Conservation (phyloP, 2,329 filamentous ascomycete species). For the Pyrenophora tritici-repentis region DNA sequence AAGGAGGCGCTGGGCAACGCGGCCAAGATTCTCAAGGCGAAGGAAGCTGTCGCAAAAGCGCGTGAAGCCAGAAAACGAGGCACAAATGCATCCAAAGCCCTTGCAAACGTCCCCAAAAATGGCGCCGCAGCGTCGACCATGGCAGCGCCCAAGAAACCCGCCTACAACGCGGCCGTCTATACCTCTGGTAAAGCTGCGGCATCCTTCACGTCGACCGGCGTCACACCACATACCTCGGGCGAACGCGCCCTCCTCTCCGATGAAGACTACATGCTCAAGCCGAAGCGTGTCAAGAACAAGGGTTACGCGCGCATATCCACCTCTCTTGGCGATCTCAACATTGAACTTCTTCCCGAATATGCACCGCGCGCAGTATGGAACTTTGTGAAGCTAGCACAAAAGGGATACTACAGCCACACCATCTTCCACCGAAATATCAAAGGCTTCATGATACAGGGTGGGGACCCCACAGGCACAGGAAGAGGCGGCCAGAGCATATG, state of each 20-base stretch:
- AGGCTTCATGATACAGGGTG: constrained; percentile 97
- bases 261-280: constrained; percentile 96
- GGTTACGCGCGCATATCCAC: constrained; percentile 92
- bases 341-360: constrained; percentile 89
- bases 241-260: constrained; percentile 86
- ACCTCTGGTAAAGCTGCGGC: constrained; percentile 91
- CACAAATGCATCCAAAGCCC: constrained; percentile 21
- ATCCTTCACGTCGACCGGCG: constrained; percentile 91
- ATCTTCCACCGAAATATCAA: constrained; percentile 92
- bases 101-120: constrained; percentile 29
- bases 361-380: constrained; percentile 97
- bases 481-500: constrained; percentile 89
- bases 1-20: constrained; percentile 76
- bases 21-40: constrained; percentile 85
- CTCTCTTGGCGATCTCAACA: constrained; percentile 79
- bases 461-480: constrained; percentile 90
- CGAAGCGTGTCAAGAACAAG: constrained; percentile 83
- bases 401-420: constrained; percentile 85
- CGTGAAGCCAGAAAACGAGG: constrained; percentile 68
- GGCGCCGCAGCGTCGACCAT: constrained; percentile 34
- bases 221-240: constrained; percentile 88
- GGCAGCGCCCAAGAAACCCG: constrained; percentile 41
- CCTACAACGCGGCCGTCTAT: constrained; percentile 83
- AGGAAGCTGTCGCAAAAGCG: constrained; percentile 90
- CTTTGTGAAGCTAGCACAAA: constrained; percentile 84